phyloP scores from a whole-genome alignment of 2,329 filamentous ascomycete genomes.

The Arthroderma sp. region DNA sequence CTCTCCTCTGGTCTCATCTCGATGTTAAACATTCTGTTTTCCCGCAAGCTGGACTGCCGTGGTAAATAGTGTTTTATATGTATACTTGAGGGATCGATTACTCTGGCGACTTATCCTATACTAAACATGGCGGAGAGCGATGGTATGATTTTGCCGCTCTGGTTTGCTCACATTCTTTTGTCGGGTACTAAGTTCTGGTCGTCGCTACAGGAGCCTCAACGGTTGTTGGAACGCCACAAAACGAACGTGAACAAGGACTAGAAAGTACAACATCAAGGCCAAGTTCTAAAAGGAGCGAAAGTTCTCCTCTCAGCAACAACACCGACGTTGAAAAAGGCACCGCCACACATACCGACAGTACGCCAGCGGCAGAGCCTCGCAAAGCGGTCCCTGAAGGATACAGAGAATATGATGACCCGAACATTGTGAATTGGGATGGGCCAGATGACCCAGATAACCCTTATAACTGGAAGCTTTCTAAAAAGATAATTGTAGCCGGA shows the following conservation, averaged over 20 bases:
- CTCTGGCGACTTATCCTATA: background rate
- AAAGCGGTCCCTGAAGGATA: slow-evolving; percentile 2
- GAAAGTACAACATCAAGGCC: background rate
- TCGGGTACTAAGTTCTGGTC: background rate
- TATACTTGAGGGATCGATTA: no score
- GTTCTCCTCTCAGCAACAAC: background rate
- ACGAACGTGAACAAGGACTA: background rate
- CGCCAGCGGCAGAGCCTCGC: background rate
- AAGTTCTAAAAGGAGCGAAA: background rate
- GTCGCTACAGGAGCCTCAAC: slow-evolving; percentile 1
- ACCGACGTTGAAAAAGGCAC: background rate
- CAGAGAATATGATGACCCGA: slow-evolving; percentile 6
- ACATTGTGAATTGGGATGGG: slow-evolving; percentile 17
- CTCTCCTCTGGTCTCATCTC: no score
- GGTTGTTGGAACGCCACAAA: background rate
- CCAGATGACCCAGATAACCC: slow-evolving; percentile 17
- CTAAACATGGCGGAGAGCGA: background rate
- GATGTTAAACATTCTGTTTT: no score
- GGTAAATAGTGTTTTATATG: no score
- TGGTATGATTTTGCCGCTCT: background rate
- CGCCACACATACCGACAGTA: background rate
- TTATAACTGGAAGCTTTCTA: slow-evolving; percentile 13
- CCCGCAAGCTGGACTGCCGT: no score
- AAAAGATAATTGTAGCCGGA: slow-evolving; percentile 17
- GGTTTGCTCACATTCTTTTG: no score